phyloP scores from a whole-genome alignment of 2,329 filamentous ascomycete species.

The Diaporthe citri region DNA sequence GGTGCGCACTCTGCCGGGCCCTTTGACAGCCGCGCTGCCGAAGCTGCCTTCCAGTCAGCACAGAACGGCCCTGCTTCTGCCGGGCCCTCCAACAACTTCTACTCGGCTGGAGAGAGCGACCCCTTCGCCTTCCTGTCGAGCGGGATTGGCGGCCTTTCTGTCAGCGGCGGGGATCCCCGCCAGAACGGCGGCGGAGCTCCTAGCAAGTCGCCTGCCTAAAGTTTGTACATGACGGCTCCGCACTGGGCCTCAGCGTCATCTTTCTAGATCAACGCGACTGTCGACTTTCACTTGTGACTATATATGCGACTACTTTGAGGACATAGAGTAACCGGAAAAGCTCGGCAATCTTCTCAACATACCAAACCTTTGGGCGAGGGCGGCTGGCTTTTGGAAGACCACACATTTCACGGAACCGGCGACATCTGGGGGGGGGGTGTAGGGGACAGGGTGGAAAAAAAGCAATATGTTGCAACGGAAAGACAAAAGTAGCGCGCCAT shows the following conservation, averaged over 20 bases:
- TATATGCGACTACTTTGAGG: constrained; percentile 39
- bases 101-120: constrained; percentile 75
- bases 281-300: constrained; percentile 39
- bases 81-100: constrained; percentile 81
- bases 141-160: constrained; percentile 79
- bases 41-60: constrained; percentile 93
- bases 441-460: constrained; percentile 37
- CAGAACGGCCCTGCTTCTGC: constrained; percentile 84
- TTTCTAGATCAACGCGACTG: constrained; percentile 31
- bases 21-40: constrained; percentile 93
- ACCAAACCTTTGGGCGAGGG: constrained; percentile 33
- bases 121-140: constrained; percentile 85
- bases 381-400: constrained; percentile 39
- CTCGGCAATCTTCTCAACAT: constrained; percentile 38
- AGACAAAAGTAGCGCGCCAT: constrained; percentile 37
- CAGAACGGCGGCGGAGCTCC: constrained; percentile 71
- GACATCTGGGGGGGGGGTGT: constrained; percentile 37
- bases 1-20: constrained; percentile 85
- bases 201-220: constrained; percentile 72
- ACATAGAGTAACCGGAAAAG: constrained; percentile 36
- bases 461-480: constrained; percentile 39
- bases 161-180: constrained; percentile 74
- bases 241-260: constrained; percentile 31
- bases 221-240: constrained; percentile 34
- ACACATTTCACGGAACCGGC: constrained; percentile 37